Conservation (phyloP, 495 filamentous ascomycete genomes). For the Xylaria sp. region DNA sequence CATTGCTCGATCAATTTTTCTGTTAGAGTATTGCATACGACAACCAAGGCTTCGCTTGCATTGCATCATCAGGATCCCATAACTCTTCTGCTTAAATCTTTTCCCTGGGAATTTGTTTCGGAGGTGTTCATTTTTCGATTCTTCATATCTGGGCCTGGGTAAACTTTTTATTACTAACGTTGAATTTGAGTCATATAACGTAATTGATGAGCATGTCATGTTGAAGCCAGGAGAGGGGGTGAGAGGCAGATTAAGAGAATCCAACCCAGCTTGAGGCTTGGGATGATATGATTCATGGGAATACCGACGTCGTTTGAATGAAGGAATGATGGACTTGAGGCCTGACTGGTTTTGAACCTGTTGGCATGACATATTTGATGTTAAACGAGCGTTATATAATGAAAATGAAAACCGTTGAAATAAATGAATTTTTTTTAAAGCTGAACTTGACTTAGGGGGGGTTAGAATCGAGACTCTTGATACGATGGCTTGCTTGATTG, state of each 20-base stretch:
- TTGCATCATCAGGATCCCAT: constrained; percentile 6
- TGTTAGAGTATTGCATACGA: not conserved
- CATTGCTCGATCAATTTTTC: not conserved
- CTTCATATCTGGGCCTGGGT: constrained; percentile 14
- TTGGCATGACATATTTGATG: constrained; percentile 6
- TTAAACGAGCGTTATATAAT: constrained; percentile 2
- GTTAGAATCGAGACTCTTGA: not conserved
- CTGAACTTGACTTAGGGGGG: too few relatives aligned
- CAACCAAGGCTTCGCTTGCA: constrained; percentile 3
- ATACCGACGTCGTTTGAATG: not conserved
- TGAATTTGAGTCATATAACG: constrained; percentile 18
- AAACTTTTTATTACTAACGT: constrained; percentile 16
- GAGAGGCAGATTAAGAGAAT: not conserved
- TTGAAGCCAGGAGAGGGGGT: not conserved
- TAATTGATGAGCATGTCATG: constrained; percentile 15
- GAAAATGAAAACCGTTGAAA: constrained; percentile 3
- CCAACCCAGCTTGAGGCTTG: not conserved
- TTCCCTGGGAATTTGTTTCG: not conserved
- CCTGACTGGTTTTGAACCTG: not conserved
- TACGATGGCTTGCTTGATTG: not conserved
- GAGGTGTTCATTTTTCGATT: constrained; percentile 19
- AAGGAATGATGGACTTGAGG: not conserved
- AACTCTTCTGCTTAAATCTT: not conserved
- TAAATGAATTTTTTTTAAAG: too few relatives aligned
- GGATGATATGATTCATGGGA: constrained; percentile 1